Percentiles rank a stretch among this genome's conserved stretches.
phyloP scores from a whole-genome alignment of 2,329 filamentous ascomycete species.

The Colletotrichum chrysophilum region DNA sequence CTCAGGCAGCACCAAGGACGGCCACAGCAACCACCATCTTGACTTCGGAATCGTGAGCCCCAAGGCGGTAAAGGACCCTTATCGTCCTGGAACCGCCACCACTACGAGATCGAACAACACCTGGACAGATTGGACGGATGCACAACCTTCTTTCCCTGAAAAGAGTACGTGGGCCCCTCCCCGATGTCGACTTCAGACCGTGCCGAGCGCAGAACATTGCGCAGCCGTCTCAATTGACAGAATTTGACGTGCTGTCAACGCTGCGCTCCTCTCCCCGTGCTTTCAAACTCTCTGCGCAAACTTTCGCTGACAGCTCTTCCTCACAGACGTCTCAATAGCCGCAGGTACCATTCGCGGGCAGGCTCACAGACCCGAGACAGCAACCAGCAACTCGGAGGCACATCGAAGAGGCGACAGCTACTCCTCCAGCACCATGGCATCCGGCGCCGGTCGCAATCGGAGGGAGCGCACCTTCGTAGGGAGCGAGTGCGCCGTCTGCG shows the following conservation, averaged over 20 bases:
- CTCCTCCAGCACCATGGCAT: conserved; percentile 41
- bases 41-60: conserved; percentile 21
- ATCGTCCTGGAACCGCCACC: conserved; percentile 16
- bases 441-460: conserved; percentile 72
- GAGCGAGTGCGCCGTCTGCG: conserved; percentile 92
- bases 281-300: not conserved
- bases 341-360: conserved; percentile 29
- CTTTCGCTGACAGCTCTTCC: conserved; percentile 1
- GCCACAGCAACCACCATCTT: conserved; percentile 11
- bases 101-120: conserved; percentile 15
- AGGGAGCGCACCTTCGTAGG: conserved; percentile 95
- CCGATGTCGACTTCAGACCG: not conserved
- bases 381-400: conserved; percentile 34
- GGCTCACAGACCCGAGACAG: conserved; percentile 35
- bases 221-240: not conserved
- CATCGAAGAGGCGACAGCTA: conserved; percentile 40
- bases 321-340: conserved; percentile 30
- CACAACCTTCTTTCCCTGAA: conserved; percentile 39
- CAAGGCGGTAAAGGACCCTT: conserved; percentile 16
- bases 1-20: conserved; percentile 14
- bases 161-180: conserved; percentile 40
- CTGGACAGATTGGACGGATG: conserved; percentile 27
- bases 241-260: not conserved
- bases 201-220: not conserved
- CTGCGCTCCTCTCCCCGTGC: not conserved